Evolutionary conservation across 2,329 filamentous ascomycete genomes (phyloP).

Genomic region (Pezicula carpinea): DNA sequence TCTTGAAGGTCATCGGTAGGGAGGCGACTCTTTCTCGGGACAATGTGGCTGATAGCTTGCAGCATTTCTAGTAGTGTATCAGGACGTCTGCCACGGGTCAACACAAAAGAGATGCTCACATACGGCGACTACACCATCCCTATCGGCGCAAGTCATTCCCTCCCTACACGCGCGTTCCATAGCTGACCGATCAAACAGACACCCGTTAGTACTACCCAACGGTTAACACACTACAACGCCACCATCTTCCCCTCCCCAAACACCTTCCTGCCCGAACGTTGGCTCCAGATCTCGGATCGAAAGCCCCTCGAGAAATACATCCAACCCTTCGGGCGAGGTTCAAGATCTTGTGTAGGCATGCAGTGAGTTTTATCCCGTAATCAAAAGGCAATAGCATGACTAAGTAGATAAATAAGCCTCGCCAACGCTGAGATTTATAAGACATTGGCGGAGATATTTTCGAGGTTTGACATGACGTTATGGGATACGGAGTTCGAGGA

Average conservation of each 20-base stretch:
- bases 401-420: conserved; percentile 8
- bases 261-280: conserved; percentile 13
- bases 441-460: conserved; percentile 8
- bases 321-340: conserved; percentile 9
- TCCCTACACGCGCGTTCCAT: neutral
- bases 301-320: conserved; percentile 13
- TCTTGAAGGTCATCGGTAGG: conserved; percentile 13
- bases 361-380: conserved; percentile 4
- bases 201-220: conserved; percentile 13
- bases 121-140: conserved; percentile 10
- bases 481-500: conserved; percentile 9
- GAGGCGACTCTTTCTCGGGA: neutral
- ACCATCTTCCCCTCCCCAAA: conserved; percentile 11
- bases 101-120: conserved; percentile 5
- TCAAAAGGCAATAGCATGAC: neutral
- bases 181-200: conserved; percentile 6
- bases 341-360: conserved; percentile 10
- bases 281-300: conserved; percentile 7
- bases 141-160: conserved; percentile 2
- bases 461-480: conserved; percentile 7
- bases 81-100: conserved; percentile 11
- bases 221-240: conserved; percentile 11
- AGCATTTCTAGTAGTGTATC: conserved; percentile 8
- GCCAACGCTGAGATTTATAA: conserved; percentile 13
- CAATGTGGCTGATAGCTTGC: neutral